Conservation (phyloP, 306 rosid species). For the Trifolium dubium region DNA sequence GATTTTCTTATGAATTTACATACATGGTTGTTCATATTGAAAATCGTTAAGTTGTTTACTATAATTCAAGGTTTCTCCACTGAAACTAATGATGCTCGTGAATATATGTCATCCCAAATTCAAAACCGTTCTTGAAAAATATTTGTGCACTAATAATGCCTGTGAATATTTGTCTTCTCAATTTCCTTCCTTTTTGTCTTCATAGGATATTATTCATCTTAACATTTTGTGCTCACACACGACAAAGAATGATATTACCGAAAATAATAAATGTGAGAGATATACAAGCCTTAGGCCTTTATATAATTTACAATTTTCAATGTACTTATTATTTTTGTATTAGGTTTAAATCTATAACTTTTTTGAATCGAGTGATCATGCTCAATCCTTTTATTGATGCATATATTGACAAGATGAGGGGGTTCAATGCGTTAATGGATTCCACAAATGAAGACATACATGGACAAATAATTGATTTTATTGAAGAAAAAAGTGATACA, state of each 20-base stretch:
- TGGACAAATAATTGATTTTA: neutral
- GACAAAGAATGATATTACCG: neutral
- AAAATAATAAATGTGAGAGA: neutral
- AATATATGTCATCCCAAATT: neutral
- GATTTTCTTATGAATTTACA: too few relatives aligned
- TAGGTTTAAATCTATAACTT: neutral
- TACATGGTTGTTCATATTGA: too few relatives aligned
- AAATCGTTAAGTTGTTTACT: too few relatives aligned
- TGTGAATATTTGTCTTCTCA: neutral
- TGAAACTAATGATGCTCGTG: neutral
- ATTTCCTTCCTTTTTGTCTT: neutral
- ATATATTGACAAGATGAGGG: constrained; percentile 19
- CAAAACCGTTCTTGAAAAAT: neutral
- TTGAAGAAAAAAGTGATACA: neutral
- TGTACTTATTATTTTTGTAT: neutral
- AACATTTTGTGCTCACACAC: neutral
- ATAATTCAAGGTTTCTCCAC: neutral
- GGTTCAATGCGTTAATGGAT: constrained; percentile 4
- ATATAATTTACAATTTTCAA: neutral
- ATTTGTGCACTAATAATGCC: neutral
- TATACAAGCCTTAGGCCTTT: neutral
- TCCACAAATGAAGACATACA: neutral
- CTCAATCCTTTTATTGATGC: constrained; percentile 16
- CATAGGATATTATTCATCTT: neutral
- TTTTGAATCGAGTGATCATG: constrained; percentile 10